Evolutionary conservation across 2,329 filamentous ascomycete genomes (phyloP).

Genomic region (Penicillium sp.): DNA sequence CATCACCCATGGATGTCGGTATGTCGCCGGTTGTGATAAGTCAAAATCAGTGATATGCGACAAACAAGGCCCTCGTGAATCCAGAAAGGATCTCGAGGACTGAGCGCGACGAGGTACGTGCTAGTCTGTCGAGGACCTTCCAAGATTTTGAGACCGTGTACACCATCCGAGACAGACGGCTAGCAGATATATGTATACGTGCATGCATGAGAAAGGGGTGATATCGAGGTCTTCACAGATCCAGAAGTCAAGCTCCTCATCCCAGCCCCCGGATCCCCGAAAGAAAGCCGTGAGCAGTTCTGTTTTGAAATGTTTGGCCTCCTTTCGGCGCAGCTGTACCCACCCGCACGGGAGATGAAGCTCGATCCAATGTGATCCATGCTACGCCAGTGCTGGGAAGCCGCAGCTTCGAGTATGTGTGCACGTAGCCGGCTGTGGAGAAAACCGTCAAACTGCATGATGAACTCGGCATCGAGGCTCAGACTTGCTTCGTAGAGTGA

Average conservation of each 20-base stretch:
- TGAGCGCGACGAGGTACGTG: slow-evolving; percentile 8
- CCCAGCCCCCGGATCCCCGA: not conserved
- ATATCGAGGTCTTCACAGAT: slow-evolving; percentile 1
- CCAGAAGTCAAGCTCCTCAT: not conserved
- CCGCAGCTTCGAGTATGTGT: not conserved
- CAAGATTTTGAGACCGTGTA: slow-evolving; percentile 12
- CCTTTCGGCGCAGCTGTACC: not conserved
- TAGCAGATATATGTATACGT: slow-evolving; percentile 14
- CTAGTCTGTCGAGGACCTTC: slow-evolving; percentile 12
- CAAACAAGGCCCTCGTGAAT: not conserved
- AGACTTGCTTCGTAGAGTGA: not conserved
- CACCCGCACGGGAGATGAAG: not conserved
- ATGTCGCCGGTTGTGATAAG: not conserved
- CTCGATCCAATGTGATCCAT: not conserved
- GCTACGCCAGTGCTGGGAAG: not conserved
- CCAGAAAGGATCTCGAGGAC: slow-evolving; percentile 13
- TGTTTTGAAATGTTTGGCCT: not conserved
- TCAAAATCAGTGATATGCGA: not conserved
- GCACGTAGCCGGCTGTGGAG: not conserved
- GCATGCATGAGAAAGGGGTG: slow-evolving; percentile 6
- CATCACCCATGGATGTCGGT: no score
- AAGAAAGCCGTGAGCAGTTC: not conserved
- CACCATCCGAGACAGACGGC: slow-evolving; percentile 27
- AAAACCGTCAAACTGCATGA: not conserved
- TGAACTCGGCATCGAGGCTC: slow-evolving; percentile 3